Conservation (phyloP, 441 rosid species). For the Brassica hybrid region DNA sequence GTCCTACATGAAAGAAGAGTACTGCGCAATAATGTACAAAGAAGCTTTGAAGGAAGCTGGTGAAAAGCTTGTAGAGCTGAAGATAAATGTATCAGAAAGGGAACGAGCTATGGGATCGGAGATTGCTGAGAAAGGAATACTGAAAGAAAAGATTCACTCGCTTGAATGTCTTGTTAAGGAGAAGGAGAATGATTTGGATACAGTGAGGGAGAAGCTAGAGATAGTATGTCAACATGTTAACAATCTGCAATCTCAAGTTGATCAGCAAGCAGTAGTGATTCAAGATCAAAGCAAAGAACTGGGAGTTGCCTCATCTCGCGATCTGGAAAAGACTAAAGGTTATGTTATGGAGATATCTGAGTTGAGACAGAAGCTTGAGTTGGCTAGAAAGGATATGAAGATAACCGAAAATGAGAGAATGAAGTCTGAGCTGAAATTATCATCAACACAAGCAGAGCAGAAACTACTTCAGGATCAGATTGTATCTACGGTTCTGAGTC, state of each 20-base stretch:
- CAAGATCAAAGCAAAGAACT: slow-evolving; percentile 47
- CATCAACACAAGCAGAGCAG: slow-evolving; percentile 54
- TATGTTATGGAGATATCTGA: slow-evolving; percentile 42
- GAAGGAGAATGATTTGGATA: slow-evolving; percentile 54
- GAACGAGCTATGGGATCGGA: slow-evolving; percentile 48
- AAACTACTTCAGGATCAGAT: slow-evolving; percentile 51
- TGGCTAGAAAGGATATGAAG: slow-evolving; percentile 39
- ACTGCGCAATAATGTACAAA: slow-evolving; percentile 44
- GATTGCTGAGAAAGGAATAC: slow-evolving; percentile 49
- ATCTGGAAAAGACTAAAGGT: slow-evolving; percentile 46
- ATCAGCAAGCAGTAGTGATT: slow-evolving; percentile 45
- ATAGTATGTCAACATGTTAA: slow-evolving; percentile 49
- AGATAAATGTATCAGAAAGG: slow-evolving; percentile 45
- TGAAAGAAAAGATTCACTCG: slow-evolving; percentile 45
- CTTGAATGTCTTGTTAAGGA: slow-evolving; percentile 46
- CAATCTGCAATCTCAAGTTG: slow-evolving; percentile 46
- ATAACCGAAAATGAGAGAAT: slow-evolving; percentile 50
- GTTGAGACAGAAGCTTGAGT: slow-evolving; percentile 50
- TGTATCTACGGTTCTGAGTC: slow-evolving; percentile 44
- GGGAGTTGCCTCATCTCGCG: slow-evolving; percentile 44
- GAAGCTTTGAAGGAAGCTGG: slow-evolving; percentile 64
- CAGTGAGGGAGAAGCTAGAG: slow-evolving; percentile 49
- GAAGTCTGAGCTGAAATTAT: slow-evolving; percentile 39
- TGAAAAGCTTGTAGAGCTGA: slow-evolving; percentile 51
- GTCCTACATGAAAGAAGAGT: slow-evolving; percentile 48